Evolutionary conservation across 495 filamentous ascomycete genomes (phyloP), one percentile per base, ranked within the genome.

Genomic region (Podospora sp.): DNA sequence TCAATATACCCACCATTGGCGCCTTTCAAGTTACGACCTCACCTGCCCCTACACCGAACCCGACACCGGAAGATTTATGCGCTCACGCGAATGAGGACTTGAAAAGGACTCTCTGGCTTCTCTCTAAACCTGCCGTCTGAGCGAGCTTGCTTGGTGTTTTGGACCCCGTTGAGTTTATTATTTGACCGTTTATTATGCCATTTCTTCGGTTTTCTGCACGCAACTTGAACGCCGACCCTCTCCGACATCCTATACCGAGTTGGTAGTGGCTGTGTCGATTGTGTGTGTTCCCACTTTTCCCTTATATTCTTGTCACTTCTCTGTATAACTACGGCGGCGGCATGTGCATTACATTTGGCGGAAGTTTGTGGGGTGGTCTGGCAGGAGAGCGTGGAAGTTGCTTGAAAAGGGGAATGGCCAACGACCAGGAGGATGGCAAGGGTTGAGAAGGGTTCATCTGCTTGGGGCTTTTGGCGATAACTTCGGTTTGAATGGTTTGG

Each of bases 11-110:
- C 71, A 52, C 26, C 46, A 68, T 56, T 66, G 62, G 63, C 69
- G 60, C 70, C 69, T 40, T 60, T 60, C 16, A 51, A 64, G 40
- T 40, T 26, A 69, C 52, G 53, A 57, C 27, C 56, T 62, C 51
- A 35, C 51, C 46, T 58, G 52, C 14, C 66, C 65, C 53, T 72
- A 68, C 65, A 75, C 61, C 62, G 63, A 64, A 68, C 60, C 65
- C 59, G 60, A 66, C 55, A 64, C 66, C 52, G 36, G 66, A 80
- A 80, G 77, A 81, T 61, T 74, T 66, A 61, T 61, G 74, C 79
- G 78, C 79, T 80, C 78, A 80, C 79, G 79, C 79, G 77, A 66
- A 69, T 58, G 35, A 61, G 27, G 66, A 64, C 49, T 63, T 52
- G 21, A 56, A 69, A 67, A 65, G n/a, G 25, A n/a, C 50, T 20